Evolutionary conservation across 768 basidiomycete species (phyloP).

Genomic region (Tulasnella sp.): DNA sequence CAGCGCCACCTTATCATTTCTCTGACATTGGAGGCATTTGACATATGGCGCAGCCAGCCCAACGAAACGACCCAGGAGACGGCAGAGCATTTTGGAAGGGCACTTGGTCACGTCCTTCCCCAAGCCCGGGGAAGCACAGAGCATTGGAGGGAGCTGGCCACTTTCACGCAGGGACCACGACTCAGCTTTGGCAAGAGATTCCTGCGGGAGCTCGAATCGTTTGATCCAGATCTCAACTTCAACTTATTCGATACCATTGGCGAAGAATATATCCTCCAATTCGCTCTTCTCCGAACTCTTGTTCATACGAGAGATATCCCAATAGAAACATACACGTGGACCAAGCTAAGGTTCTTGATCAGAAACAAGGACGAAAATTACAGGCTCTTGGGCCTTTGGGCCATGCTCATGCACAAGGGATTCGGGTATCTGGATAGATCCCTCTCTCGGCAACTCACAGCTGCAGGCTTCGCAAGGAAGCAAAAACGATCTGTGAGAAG

Average conservation of each 20-base stretch:
- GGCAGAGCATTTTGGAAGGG: neutral
- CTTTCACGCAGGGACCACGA: neutral
- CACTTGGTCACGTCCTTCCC: neutral
- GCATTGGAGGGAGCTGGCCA: neutral
- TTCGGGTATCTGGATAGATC: neutral
- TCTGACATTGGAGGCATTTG: neutral
- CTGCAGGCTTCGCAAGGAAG: neutral
- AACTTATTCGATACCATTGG: neutral
- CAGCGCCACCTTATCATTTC: neutral
- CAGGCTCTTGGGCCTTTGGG: neutral
- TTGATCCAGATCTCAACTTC: neutral
- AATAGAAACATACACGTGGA: neutral
- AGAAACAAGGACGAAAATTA: neutral
- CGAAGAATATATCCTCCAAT: neutral
- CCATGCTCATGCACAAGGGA: neutral
- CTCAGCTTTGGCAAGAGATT: neutral
- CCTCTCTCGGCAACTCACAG: neutral
- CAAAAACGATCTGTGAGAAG: neutral
- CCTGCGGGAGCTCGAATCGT: neutral
- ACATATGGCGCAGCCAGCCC: neutral
- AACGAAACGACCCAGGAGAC: neutral
- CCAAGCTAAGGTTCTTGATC: neutral
- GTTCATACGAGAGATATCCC: neutral
- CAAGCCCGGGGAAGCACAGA: neutral
- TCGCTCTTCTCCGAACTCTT: neutral